These are phyloP conservation scores for Nidula niveotomentosa DNA, from an alignment of 1,284 basidiomycete species.

Conservation along the genomic window DNA sequence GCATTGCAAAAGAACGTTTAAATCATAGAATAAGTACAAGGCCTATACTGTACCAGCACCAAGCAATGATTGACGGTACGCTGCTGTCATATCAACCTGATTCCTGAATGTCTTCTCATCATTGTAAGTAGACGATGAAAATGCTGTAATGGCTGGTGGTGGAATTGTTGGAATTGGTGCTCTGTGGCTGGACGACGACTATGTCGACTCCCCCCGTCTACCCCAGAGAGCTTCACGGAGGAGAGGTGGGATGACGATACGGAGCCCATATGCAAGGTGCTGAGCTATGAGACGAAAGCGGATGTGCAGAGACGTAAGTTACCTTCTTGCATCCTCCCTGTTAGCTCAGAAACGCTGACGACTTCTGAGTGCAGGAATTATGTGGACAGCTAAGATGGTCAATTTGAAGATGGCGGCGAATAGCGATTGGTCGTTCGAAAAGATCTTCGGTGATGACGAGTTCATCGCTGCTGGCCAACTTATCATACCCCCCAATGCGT, in stretches of 20 bases:
- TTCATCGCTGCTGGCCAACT: slow-evolving; percentile 82
- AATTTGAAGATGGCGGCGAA: slow-evolving; percentile 57
- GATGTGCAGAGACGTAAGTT: slow-evolving; percentile 73
- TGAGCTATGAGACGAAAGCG: slow-evolving; percentile 62
- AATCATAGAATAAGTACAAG: no score
- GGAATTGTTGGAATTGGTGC: no score
- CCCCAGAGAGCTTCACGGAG: slow-evolving; percentile 40
- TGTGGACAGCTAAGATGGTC: slow-evolving; percentile 70
- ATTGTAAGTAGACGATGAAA: no score
- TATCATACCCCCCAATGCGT: slow-evolving; percentile 67
- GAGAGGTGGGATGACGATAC: slow-evolving; percentile 91
- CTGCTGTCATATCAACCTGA: no score
- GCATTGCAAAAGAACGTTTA: no score
- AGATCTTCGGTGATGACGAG: slow-evolving; percentile 92
- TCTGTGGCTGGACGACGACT: no score
- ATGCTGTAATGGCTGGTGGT: no score
- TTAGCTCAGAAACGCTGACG: slow-evolving; percentile 1
- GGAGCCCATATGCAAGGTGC: slow-evolving; percentile 62
- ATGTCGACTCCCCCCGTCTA: no score
- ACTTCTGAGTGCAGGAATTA: slow-evolving; percentile 49
- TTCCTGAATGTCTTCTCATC: no score
- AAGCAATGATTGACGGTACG: no score
- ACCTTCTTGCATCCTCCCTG: neutral
- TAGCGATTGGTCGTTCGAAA: slow-evolving; percentile 84
- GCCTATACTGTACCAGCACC: no score